A percentile compares a stretch with the other conserved stretches of the same genome.
Conservation (phyloP, 257 asterid genomes). For the Pogostemon cablin region DNA sequence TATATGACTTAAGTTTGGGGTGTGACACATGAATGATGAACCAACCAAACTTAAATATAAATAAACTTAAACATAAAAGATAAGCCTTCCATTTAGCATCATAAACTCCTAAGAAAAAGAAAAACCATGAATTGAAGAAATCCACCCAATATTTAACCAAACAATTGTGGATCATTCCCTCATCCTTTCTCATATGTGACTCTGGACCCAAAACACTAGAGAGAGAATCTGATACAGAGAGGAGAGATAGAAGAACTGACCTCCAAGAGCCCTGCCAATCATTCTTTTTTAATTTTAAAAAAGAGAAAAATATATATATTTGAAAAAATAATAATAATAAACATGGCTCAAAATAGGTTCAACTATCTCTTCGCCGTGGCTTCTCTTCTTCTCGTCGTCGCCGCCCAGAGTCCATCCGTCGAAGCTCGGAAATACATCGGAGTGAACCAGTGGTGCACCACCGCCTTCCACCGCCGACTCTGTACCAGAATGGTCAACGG, state of each 20-base stretch:
- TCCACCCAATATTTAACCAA: background rate
- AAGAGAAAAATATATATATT: background rate
- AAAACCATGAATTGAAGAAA: background rate
- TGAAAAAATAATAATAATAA: background rate
- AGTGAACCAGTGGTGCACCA: slow-evolving; percentile 45
- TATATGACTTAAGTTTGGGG: too few relatives aligned
- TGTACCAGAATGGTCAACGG: slow-evolving; percentile 47
- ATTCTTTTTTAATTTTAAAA: background rate
- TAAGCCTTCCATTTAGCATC: background rate
- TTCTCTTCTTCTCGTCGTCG: slow-evolving; percentile 26
- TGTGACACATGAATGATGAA: too few relatives aligned
- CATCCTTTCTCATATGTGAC: background rate
- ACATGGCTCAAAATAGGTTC: slow-evolving; percentile 30
- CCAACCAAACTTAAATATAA: too few relatives aligned
- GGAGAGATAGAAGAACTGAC: slow-evolving; percentile 14
- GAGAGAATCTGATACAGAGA: background rate
- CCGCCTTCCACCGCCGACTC: slow-evolving; percentile 38
- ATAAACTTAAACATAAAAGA: background rate
- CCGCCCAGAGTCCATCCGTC: slow-evolving; percentile 19
- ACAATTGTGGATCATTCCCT: background rate
- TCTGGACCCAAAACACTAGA: background rate
- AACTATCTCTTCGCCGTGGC: slow-evolving; percentile 34
- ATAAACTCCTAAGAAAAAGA: background rate
- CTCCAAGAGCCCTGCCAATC: background rate
- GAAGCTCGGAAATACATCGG: slow-evolving; percentile 34